A percentile compares a stretch with the other conserved stretches of the same genome.
phyloP scores from a whole-genome alignment of 2,329 filamentous ascomycete genomes.

The Penicillium nordicum region DNA sequence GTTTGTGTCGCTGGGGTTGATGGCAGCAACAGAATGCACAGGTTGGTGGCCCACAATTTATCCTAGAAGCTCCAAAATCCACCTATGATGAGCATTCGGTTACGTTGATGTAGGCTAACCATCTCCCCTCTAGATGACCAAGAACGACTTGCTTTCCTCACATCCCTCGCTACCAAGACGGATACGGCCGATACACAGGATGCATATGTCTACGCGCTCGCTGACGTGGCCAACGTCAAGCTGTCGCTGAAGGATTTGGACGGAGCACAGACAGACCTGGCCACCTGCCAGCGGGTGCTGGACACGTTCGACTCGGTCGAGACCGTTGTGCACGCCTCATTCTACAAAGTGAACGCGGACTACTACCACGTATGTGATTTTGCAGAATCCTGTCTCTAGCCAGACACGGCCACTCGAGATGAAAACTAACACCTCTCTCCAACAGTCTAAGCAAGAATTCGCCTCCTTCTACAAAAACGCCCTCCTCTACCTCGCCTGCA shows the following conservation, averaged over 20 bases:
- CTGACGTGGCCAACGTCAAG: constrained; percentile 84
- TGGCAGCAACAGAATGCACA: constrained; percentile 75
- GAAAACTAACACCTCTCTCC: constrained; percentile 5
- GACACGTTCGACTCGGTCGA: constrained; percentile 94
- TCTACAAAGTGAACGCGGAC: constrained; percentile 91
- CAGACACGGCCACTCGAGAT: not conserved
- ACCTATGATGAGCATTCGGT: not conserved
- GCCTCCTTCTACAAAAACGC: constrained; percentile 96
- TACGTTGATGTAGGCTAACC: constrained; percentile 11
- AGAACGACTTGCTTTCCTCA: constrained; percentile 81
- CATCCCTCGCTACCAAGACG: constrained; percentile 79
- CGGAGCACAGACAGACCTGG: constrained; percentile 81
- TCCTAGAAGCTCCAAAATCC: not conserved
- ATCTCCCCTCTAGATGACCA: constrained; percentile 64
- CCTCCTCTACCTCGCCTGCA: constrained; percentile 94
- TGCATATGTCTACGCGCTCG: constrained; percentile 88
- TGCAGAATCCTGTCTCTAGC: not conserved
- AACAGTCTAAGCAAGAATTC: constrained; percentile 77
- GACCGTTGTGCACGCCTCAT: constrained; percentile 89
- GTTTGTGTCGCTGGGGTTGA: constrained; percentile 85
- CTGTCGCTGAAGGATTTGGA: constrained; percentile 74
- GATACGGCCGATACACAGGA: constrained; percentile 92
- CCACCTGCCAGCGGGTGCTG: constrained; percentile 80
- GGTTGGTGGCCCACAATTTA: constrained; percentile 16
- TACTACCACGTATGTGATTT: constrained; percentile 70